Conservation (phyloP, 2,329 filamentous ascomycete species). For the Trichoderma guizhouense region DNA sequence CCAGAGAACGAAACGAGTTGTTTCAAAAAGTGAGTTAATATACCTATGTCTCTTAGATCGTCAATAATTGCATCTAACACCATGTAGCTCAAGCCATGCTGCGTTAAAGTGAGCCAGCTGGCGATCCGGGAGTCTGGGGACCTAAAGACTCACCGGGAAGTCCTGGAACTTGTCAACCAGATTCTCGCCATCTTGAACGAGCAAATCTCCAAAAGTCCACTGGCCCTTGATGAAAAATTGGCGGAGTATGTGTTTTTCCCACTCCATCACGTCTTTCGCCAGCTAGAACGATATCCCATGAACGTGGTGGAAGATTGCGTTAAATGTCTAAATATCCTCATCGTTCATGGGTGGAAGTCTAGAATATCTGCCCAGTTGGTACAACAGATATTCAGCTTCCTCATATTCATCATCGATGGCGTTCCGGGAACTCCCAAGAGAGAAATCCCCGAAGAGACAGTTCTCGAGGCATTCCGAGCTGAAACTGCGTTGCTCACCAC, state of each 20-base stretch:
- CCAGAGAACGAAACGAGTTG: slow-evolving; percentile 32
- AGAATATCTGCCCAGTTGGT: slow-evolving; percentile 68
- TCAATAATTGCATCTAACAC: too few relatives aligned
- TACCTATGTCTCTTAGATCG: too few relatives aligned
- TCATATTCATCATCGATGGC: slow-evolving; percentile 77
- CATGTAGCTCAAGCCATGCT: slow-evolving; percentile 58
- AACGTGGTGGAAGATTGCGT: slow-evolving; percentile 72
- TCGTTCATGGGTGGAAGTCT: slow-evolving; percentile 74
- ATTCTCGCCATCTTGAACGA: slow-evolving; percentile 46
- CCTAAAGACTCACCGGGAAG: slow-evolving; percentile 39
- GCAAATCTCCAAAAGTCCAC: slow-evolving; percentile 42
- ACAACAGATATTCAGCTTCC: slow-evolving; percentile 79
- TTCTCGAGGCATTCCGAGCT: slow-evolving; percentile 66
- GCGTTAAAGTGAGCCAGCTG: slow-evolving; percentile 57
- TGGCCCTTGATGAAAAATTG: slow-evolving; percentile 70
- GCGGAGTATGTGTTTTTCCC: slow-evolving; percentile 96
- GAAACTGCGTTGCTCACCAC: slow-evolving; percentile 63
- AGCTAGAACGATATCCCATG: slow-evolving; percentile 68
- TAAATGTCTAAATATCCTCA: slow-evolving; percentile 68
- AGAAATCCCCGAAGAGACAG: slow-evolving; percentile 67
- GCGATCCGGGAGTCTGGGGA: slow-evolving; percentile 48
- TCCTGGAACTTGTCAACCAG: slow-evolving; percentile 45
- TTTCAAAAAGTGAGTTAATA: slow-evolving; percentile 34
- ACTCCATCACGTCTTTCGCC: slow-evolving; percentile 78
- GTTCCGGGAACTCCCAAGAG: slow-evolving; percentile 52